A percentile compares a stretch with the other conserved stretches of the same genome.
Conservation (phyloP, 83 land plant species). For the Diphasiastrum complanatum region DNA sequence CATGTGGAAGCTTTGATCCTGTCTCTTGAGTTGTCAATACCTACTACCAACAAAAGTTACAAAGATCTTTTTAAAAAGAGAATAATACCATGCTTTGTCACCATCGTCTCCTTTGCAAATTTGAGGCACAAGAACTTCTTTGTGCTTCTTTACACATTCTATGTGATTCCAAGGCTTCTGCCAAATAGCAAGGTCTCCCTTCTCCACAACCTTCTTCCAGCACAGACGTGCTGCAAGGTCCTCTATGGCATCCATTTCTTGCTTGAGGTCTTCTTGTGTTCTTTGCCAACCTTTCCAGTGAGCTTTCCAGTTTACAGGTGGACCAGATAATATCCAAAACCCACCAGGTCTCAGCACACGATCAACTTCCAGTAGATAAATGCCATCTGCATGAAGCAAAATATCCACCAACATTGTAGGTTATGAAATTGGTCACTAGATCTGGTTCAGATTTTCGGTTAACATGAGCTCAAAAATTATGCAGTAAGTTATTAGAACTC, state of each 20-base stretch:
- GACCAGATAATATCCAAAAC: conserved; percentile 96
- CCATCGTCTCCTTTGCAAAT: conserved; percentile 23
- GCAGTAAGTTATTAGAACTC: too few species aligned
- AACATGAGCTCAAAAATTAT: neutral
- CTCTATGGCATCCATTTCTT: conserved; percentile 55
- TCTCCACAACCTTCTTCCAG: conserved; percentile 56
- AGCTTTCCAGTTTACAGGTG: conserved; percentile 83
- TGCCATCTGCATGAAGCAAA: conserved; percentile 50
- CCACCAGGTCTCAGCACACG: conserved; percentile 94
- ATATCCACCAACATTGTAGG: neutral
- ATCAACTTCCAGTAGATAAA: conserved; percentile 73
- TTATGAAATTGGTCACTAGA: neutral
- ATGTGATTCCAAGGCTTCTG: conserved; percentile 61
- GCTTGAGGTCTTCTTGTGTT: conserved; percentile 61
- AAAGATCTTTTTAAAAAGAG: neutral
- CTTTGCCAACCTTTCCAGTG: conserved; percentile 89
- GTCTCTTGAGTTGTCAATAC: too few species aligned
- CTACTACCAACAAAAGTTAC: too few species aligned
- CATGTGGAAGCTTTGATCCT: too few species aligned
- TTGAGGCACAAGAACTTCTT: conserved; percentile 10
- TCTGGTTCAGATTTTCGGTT: neutral
- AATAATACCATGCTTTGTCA: conserved; percentile 27
- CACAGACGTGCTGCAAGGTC: conserved; percentile 61
- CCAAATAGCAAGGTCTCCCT: conserved; percentile 95
- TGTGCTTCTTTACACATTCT: conserved; percentile 23